Conservation (phyloP, 768 basidiomycete species). For the Sarcomyxa edulis region DNA sequence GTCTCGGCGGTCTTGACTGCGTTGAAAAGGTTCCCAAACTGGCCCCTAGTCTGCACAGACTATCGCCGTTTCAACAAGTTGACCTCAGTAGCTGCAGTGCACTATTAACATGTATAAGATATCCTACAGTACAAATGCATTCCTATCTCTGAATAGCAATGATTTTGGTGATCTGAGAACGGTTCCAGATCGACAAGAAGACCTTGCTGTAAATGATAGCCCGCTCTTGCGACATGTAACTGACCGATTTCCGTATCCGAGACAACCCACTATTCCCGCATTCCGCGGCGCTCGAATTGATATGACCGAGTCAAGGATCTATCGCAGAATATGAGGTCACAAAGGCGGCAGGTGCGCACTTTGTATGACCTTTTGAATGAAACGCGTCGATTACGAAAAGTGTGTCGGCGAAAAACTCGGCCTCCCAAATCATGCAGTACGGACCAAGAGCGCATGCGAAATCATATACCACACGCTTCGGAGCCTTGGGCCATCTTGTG, state of each 20-base stretch:
- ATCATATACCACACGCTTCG: constrained; percentile 20
- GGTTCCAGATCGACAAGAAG: constrained; percentile 17
- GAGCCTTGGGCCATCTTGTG: constrained; percentile 24
- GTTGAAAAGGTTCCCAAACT: too few species aligned
- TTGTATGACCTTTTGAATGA: constrained; percentile 23
- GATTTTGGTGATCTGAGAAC: constrained; percentile 10
- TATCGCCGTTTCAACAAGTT: too few species aligned
- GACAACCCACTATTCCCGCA: constrained; percentile 23
- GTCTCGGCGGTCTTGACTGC: too few species aligned
- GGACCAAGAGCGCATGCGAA: constrained; percentile 24
- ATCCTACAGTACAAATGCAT: too few species aligned
- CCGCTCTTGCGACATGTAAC: constrained; percentile 22
- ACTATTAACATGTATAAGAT: too few species aligned
- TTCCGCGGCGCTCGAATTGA: constrained; percentile 27
- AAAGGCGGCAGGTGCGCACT: constrained; percentile 19
- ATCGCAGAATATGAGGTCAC: constrained; percentile 17
- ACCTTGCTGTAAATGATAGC: constrained; percentile 21
- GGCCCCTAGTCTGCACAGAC: too few species aligned
- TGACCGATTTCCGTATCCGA: constrained; percentile 22
- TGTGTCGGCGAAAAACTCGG: constrained; percentile 22
- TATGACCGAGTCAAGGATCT: constrained; percentile 15
- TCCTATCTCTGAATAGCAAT: too few species aligned
- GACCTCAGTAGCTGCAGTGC: too few species aligned
- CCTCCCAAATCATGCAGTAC: constrained; percentile 23
- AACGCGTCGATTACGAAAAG: constrained; percentile 23